Base-by-base conservation (phyloP, 106 monocot genomes). In the Platanthera zijinensis region DNA sequence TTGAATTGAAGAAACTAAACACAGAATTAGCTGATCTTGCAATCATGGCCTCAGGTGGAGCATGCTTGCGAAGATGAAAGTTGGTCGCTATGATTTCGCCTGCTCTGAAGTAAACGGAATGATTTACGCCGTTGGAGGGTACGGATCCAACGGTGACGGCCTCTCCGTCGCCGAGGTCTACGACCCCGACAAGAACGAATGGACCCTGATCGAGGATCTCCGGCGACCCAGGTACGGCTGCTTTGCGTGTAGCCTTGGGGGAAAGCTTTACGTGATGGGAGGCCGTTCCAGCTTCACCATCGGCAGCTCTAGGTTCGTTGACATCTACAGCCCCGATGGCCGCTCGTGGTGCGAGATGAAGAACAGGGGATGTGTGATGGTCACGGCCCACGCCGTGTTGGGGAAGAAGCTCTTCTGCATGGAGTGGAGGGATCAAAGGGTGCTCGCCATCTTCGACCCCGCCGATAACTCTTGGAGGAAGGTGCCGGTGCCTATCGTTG, bases 391-490 rank as follows among this genome's bases (percentile, higher is more conserved):
- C 25, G 95, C 88, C 0, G 88, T 92, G 22, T 50, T 96, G 12
- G 84, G 88, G 2, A 76, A 64, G 21, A 83, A 77, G 78, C 82
- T 96, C 4, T 89, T 96, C 73, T 96, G 95, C 69, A 79, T 96
- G 69, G 90, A 96, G 82, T 96, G 92, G 95, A 92, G 89, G 84
- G 84, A 90, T 69, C 88, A 96, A 76, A 52, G 95, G 72, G 83
- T 81, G 62, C 78, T 96, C 4, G 71, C 88, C 5, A 79, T 96
- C 10, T 96, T 90, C 52, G 69, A 90, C 67, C 74, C 92, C 4
- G 67, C 32, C 0, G 88, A 90, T 1, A 56, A 79, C 14, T 85
- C 80, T 5, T 92, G 95, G 95, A 71, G 75, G 21, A 80, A 76
- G 52, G 84, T 90, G 9, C 21, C 77, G 0, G 85, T 92, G 51